phyloP scores from a whole-genome alignment of 2,329 filamentous ascomycete genomes.

The Sporothrix brasiliensis region DNA sequence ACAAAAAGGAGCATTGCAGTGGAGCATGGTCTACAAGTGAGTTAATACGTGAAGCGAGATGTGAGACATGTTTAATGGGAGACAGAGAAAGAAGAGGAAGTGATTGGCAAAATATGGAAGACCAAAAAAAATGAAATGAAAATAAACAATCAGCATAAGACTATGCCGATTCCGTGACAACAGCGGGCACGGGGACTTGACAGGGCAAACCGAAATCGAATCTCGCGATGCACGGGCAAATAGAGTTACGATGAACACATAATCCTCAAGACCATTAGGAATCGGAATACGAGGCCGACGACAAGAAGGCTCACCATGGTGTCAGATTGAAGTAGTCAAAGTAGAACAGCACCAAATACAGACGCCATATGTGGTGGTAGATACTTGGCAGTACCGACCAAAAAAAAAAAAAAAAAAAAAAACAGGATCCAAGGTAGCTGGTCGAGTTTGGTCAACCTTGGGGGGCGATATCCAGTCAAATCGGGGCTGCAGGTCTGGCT shows the following conservation, averaged over 20 bases:
- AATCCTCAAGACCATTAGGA: neutral
- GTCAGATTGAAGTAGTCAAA: neutral
- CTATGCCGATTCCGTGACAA: neutral
- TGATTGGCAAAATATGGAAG: neutral
- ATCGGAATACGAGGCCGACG: conserved; percentile 1
- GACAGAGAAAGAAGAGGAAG: neutral
- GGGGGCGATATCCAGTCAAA: conserved; percentile 5
- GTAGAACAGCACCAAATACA: neutral
- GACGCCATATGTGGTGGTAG: conserved; percentile 2
- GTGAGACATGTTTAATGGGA: conserved; percentile 18
- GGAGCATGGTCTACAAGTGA: neutral
- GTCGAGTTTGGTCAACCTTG: neutral
- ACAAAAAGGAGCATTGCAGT: neutral
- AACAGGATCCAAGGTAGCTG: neutral
- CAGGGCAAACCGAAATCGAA: neutral
- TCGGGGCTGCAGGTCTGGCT: neutral
- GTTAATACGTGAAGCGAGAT: neutral
- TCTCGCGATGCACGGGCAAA: neutral
- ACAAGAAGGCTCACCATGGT: neutral
- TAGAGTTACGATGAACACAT: conserved; percentile 2
- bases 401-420: neutral
- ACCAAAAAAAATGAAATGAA: neutral
- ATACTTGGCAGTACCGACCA: neutral
- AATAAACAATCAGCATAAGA: neutral
- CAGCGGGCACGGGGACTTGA: neutral